Evolutionary conservation across 192 early-diverging fungal species (phyloP), one percentile per base, ranked within the genome.

Genomic region (Mortierella claussenii): DNA sequence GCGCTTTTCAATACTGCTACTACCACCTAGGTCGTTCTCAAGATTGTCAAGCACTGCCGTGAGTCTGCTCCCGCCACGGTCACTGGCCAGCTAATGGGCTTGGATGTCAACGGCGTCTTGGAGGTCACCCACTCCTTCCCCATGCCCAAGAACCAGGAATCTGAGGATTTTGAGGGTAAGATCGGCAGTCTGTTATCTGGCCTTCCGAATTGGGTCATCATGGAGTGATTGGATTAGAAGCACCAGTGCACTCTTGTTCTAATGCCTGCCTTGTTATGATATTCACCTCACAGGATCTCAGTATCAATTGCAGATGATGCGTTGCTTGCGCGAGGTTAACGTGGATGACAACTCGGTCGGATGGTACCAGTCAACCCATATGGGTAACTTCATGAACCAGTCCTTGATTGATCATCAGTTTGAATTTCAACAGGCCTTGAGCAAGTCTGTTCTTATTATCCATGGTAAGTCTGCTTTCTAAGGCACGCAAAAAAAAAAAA

Each of bases 11-110:
- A n/a, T n/a, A n/a, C n/a, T n/a, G n/a, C n/a, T n/a, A n/a, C n/a
- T n/a, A n/a, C n/a, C n/a, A 4, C 40, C 44, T 64, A 88, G 86
- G 93, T 95, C 37, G 87, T 96, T n/a, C 84, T 98, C 42, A 94
- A 97, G 86, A 98, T 99, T 82, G 88, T 94, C 76, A 99, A 99
- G 87, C 97, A 98, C 83, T 91, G 93, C 82, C 89, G 93, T 45
- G 93, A 95, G 84, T 88, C 80, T 61, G 86, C 87, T 81, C 94
- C 91, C 55, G 84, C 82, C 53, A 81, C 87, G 55, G 91, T 90
- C 78, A 95, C 94, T 67, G 98, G 98, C 36, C 92, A 96, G 81
- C 85, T 99, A 33, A 89, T 98, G 67, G 98, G 98, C 28, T 83
- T 99, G 60, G 96, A 99, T 79, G 85, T 96, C 45, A 85, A 89